Base-by-base conservation (phyloP, 768 basidiomycete species). In the Asterophora parasitica region DNA sequence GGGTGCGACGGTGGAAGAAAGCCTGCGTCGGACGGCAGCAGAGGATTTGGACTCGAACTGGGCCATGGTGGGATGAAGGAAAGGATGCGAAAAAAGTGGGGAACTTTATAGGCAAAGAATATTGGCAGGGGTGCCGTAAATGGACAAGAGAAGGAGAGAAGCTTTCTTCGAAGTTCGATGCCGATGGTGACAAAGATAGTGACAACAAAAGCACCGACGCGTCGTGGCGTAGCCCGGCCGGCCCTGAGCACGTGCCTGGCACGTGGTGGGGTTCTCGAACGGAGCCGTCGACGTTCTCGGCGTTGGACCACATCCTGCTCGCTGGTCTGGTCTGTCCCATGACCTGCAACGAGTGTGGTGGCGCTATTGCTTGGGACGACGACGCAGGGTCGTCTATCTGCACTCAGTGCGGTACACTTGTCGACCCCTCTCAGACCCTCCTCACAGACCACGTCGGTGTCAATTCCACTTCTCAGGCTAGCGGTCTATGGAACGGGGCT, bases 351-450 rank as follows among this genome's bases (percentile, higher is more conserved):
- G 76, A 76, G 37, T 88, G 87, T 62, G 75, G 72, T 36, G 75
- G 67, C 10, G 13, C 57, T 46, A 78, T 77, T 13, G 63, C 72
- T 51, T 80, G 75, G 73, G 74, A 82, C 64, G 78, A 81, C 54
- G 72, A 75, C 27, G 73, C 76, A 20, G 76, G 74, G 47, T 82
- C 83, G 2, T 64, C 72, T 38, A 79, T 89, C 50, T 91, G 88
- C 64, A 77, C 77, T 10, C 43, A 52, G n/a, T 90, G 88, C 55
- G 88, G 83, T 12, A 81, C 81, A n/a, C 76, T 91, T 15, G 70
- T 66, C 8, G 81, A 88, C 56, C 72, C 85, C 0, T 68, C 74
- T 11, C 83, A 83, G 68, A 73, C 72, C 20, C 65, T 85, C 33
- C 77, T 91, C 41, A 71, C 78, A 7, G 68, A 75, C 17, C 70